A percentile compares a stretch with the other conserved stretches of the same genome.
phyloP scores from a whole-genome alignment of 257 asterid species.

The Hygrophila difformis region DNA sequence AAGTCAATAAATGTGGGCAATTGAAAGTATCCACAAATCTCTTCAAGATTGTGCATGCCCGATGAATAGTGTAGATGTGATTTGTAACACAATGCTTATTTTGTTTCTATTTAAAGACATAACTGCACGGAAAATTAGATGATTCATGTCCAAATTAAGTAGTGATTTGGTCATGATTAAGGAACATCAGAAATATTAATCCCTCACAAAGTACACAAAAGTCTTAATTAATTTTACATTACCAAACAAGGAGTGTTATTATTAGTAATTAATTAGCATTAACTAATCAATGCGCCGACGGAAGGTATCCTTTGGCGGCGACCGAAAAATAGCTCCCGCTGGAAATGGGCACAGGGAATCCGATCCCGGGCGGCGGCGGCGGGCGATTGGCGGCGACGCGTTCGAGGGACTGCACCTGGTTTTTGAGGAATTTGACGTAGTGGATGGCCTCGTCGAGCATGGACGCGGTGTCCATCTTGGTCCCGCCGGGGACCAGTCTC shows the following conservation, averaged over 20 bases:
- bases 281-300: slow-evolving; percentile 30
- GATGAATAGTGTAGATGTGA: too few relatives aligned
- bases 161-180: too few relatives aligned
- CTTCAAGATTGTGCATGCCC: too few relatives aligned
- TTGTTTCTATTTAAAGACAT: slow-evolving; percentile 30
- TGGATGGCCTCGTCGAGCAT: slow-evolving; percentile 95
- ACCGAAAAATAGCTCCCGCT: slow-evolving; percentile 55
- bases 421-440: slow-evolving; percentile 77
- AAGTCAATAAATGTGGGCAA: too few relatives aligned
- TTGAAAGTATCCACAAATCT: too few relatives aligned
- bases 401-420: slow-evolving; percentile 73
- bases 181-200: neutral
- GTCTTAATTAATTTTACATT: too few relatives aligned
- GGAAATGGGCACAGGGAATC: slow-evolving; percentile 68
- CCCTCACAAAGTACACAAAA: neutral
- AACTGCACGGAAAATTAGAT: slow-evolving; percentile 22
- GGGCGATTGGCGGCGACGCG: slow-evolving; percentile 53
- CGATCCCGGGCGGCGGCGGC: slow-evolving; percentile 18
- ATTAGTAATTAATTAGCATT: too few relatives aligned
- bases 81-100: too few relatives aligned
- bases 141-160: too few relatives aligned
- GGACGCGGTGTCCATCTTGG: slow-evolving; percentile 97
- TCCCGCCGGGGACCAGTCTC: slow-evolving; percentile 92
- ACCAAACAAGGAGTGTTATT: too few relatives aligned
- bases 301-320: slow-evolving; percentile 34